Evolutionary conservation across 805 yeast species (phyloP), one percentile per base, ranked within the genome.

Genomic region (Starmerella bombi): DNA sequence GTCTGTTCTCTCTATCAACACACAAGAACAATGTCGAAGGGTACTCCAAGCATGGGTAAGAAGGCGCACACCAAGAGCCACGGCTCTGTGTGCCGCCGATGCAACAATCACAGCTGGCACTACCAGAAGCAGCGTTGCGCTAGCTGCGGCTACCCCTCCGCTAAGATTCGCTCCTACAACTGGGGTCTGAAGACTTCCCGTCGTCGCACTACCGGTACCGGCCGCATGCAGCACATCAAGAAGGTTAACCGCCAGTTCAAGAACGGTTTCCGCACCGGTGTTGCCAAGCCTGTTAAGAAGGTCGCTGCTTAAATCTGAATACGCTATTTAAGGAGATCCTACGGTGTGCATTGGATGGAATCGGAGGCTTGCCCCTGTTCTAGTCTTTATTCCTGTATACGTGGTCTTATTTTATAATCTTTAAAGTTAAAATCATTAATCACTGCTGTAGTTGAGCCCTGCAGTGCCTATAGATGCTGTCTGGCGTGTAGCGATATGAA

Each of bases 31-130:
- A 55, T 61, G 57, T 45, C 55, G 42, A 53, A 88, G 85, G 98
- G 98, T 83, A 88, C 98, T 71, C 95, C 97, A 74, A 84, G 96
- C 70, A 80, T 84, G 78, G 98, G 98, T 79, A 88, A 88, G 77
- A 85, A 91, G 72, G 48, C 48, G 44, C 96, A 91, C 83, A 86
- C 82, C 88, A 91, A 91, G 76, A 80, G 97, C 67, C 98, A 91
- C 84, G 56, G 55, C 45, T 80, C 93, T 67, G 75, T 86, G 71
- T 91, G 98, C 79, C 84, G 81, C 49, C 62, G 69, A 80, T 91
- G 98, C 77, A 97, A 97, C 65, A 73, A 76, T 66, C 94, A 97
- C 76, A 80, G 95, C 50, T 88, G 88, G 93, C 97, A 91, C 75
- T 72, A 80, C 68, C 98, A 91, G 77, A 91, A 88, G 94, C 82